phyloP scores from a whole-genome alignment of 352 stramenopile genomes.

The Globisporangium perplexum region DNA sequence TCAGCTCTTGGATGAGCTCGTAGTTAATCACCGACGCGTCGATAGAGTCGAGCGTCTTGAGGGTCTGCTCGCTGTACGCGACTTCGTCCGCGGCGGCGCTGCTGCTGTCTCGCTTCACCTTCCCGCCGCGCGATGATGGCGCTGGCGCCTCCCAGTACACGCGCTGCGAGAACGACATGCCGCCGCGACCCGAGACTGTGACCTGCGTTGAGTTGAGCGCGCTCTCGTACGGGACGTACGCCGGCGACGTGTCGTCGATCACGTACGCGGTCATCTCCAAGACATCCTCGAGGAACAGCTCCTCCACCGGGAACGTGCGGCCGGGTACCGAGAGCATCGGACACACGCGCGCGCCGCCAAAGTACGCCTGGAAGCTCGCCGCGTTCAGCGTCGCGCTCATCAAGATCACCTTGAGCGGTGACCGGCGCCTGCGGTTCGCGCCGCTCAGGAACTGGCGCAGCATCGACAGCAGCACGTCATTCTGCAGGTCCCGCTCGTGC shows the following conservation, averaged over 20 bases:
- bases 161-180: conserved; percentile 53
- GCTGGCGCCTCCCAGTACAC: conserved; percentile 47
- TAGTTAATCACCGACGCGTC: conserved; percentile 94
- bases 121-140: conserved; percentile 22
- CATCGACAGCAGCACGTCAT: conserved; percentile 89
- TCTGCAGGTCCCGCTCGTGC: conserved; percentile 94
- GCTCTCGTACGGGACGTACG: conserved; percentile 29
- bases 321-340: conserved; percentile 90
- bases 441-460: conserved; percentile 78
- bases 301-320: conserved; percentile 94
- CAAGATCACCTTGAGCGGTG: conserved; percentile 91
- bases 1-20: conserved; percentile 87
- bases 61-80: conserved; percentile 85
- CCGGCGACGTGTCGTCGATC: conserved; percentile 66
- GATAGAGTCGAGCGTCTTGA: conserved; percentile 75
- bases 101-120: conserved; percentile 19
- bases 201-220: conserved; percentile 43
- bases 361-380: conserved; percentile 94
- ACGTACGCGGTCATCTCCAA: conserved; percentile 83
- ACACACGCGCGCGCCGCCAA: conserved; percentile 74
- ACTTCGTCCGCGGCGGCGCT: background rate
- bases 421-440: conserved; percentile 29
- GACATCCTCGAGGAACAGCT: conserved; percentile 95
- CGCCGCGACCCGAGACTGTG: conserved; percentile 55
- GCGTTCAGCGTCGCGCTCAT: conserved; percentile 97